A percentile compares a stretch with the other conserved stretches of the same genome.
phyloP scores from a whole-genome alignment of 192 early-diverging fungal genomes.

The Chytriomyces confervae region DNA sequence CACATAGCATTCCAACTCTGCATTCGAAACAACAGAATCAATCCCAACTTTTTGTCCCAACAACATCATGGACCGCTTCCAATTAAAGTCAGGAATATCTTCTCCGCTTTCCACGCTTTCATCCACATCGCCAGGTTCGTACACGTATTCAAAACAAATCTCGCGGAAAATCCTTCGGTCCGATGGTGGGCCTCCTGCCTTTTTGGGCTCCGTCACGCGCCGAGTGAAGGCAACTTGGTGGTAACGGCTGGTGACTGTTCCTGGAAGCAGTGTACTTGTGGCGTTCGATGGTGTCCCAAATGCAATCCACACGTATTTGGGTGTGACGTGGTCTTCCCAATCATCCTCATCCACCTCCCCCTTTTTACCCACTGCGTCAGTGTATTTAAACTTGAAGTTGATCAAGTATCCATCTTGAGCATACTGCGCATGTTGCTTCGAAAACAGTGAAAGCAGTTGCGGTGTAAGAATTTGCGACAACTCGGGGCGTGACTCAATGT shows the following conservation, averaged over 20 bases:
- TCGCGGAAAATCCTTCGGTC: conserved; percentile 25
- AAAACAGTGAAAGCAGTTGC: not conserved
- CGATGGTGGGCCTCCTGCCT: not conserved
- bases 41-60: conserved; percentile 18
- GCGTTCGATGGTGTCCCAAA: conserved; percentile 7
- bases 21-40: conserved; percentile 16
- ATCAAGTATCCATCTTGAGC: not conserved
- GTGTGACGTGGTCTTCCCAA: conserved; percentile 6
- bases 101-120: not conserved
- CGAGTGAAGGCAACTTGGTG: conserved; percentile 23
- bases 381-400: conserved; percentile 1
- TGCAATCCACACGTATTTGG: conserved; percentile 28
- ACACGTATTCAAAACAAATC: conserved; percentile 30
- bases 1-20: not conserved
- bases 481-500: not conserved
- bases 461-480: not conserved
- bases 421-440: not conserved
- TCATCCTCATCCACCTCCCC: not conserved
- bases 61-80: conserved; percentile 28
- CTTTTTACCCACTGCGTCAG: not conserved
- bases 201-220: not conserved
- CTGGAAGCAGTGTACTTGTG: conserved; percentile 8
- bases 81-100: conserved; percentile 26
- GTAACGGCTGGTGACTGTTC: conserved; percentile 1
- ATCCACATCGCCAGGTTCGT: not conserved